These are phyloP conservation scores for Sparassis latifolia DNA, from an alignment of 1,284 basidiomycete genomes.

Conservation along the genomic window DNA sequence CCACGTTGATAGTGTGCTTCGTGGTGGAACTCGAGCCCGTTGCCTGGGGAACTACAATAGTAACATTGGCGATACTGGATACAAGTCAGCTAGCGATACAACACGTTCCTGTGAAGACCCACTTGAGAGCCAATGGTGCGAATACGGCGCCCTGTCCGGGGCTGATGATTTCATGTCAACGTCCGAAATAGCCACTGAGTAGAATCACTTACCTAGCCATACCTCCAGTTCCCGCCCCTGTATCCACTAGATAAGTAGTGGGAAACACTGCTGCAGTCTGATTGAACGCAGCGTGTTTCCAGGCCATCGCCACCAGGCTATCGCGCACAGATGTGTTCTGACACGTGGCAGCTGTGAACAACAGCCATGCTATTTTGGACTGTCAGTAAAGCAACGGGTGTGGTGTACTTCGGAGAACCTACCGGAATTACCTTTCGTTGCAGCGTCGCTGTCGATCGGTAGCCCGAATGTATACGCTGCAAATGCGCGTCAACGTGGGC, in stretches of 20 bases:
- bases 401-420: background rate
- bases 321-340: constrained; percentile 14
- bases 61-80: constrained; percentile 11
- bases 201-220: constrained; percentile 13
- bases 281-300: constrained; percentile 17
- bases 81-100: background rate
- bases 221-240: constrained; percentile 7
- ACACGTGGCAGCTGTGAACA: constrained; percentile 20
- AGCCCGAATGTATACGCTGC: constrained; percentile 2
- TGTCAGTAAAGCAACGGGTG: background rate
- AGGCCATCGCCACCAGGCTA: constrained; percentile 14
- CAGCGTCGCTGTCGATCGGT: constrained; percentile 13
- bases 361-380: constrained; percentile 16
- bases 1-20: background rate
- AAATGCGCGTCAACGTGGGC: too few relatives aligned
- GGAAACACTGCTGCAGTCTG: constrained; percentile 14
- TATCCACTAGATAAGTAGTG: constrained; percentile 11
- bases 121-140: constrained; percentile 18
- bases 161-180: constrained; percentile 1
- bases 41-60: constrained; percentile 6
- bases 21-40: background rate
- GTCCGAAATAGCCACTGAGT: too few relatives aligned
- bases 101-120: background rate
- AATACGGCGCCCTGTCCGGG: constrained; percentile 17
- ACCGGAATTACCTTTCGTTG: background rate